Base-by-base conservation (phyloP, 352 stramenopile species). In the Phytophthora pini region DNA sequence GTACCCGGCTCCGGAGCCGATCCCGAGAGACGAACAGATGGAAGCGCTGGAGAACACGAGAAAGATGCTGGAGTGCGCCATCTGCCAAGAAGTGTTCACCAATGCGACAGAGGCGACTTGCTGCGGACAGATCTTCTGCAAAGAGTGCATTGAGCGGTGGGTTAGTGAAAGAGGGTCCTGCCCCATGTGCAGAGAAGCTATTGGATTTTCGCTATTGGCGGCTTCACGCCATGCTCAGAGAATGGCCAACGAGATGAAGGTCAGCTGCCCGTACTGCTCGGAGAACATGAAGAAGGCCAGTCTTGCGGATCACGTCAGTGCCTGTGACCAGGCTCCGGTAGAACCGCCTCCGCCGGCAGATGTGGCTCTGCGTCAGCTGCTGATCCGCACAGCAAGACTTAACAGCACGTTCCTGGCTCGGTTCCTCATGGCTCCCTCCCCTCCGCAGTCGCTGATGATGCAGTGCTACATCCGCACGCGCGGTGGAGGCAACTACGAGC, bases 391-490 rank as follows among this genome's bases (percentile, higher is more conserved):
- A 0, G 87, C 84, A 9, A 78, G 87, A 40, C 47, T 91, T 3
- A 92, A 85, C 61, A 68, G 62, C 13, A 24, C 65, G 12, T 88
- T 82, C 20, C 49, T 94, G 55, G 60, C 72, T 6, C 71, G 80
- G 5, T 94, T 93, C 53, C 62, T 93, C 17, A 67, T 80, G 56
- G 68, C 79, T 4, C 83, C 86, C 13, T 79, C 81, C 44, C 84
- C 84, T 0, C 81, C 79, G 0, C 70, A 85, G 52, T 74, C 87
- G 48, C 67, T 90, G 2, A 89, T 92, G 79, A 94, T 86, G 81
- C 87, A 94, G 74, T 94, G 87, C 72, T 94, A 94, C 77, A 94
- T 94, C 55, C 84, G 87, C 58, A 93, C 87, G 9, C 84, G 83
- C 4, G 84, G 87, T 31, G 83, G 84, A 22, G 87, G 87, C 65